Evolutionary conservation across 2,329 filamentous ascomycete genomes (phyloP).

Genomic region (Sclerotinia minor): DNA sequence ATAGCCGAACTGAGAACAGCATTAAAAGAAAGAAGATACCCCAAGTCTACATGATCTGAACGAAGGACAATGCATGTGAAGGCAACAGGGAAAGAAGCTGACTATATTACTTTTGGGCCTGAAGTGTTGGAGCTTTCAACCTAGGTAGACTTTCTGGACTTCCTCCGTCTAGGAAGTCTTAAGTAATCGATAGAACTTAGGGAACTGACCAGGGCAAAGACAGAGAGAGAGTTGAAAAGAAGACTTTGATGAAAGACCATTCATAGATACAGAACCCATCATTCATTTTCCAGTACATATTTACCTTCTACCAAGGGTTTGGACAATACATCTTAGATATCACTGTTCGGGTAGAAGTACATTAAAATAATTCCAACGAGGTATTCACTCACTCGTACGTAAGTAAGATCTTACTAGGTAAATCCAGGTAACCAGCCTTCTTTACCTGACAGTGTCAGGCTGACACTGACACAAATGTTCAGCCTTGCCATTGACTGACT

Average conservation of each 20-base stretch:
- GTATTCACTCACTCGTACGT: too few relatives aligned
- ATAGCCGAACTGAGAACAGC: background rate
- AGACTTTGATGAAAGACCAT: background rate
- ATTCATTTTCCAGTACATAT: background rate
- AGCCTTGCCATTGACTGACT: constrained; percentile 12
- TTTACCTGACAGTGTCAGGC: too few relatives aligned
- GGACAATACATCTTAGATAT: background rate
- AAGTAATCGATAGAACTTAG: background rate
- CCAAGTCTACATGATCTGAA: constrained; percentile 29
- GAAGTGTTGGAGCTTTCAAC: background rate
- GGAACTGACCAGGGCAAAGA: background rate
- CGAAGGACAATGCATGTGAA: background rate
- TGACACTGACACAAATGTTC: constrained; percentile 7
- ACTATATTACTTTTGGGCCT: background rate
- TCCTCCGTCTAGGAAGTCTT: background rate
- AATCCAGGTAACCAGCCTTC: background rate
- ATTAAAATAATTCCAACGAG: background rate
- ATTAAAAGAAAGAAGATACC: constrained; percentile 32
- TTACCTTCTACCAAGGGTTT: background rate
- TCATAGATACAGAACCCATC: background rate
- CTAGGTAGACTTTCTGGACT: too few relatives aligned
- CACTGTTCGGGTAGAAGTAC: background rate
- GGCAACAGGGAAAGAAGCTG: background rate
- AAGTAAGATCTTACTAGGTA: background rate
- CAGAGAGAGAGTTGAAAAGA: background rate